These are phyloP conservation scores for Globisporangium canariense DNA, from an alignment of 352 stramenopile species.

Conservation along the genomic window DNA sequence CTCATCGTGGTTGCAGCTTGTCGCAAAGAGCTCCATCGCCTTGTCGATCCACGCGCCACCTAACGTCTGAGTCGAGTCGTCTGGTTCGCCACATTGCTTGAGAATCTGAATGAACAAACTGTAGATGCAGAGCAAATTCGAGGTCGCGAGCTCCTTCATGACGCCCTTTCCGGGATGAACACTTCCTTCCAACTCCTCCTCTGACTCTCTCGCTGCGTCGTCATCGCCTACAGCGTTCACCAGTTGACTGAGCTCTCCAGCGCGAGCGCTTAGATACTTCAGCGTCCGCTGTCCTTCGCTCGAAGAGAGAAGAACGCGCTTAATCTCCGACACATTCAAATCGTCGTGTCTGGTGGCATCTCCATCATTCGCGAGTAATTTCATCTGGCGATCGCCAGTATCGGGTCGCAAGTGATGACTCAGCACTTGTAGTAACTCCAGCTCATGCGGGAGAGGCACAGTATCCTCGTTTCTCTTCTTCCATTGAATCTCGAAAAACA, in stretches of 20 bases:
- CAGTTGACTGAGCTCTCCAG: conserved; percentile 27
- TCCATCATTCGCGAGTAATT: not conserved
- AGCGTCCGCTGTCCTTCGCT: conserved; percentile 48
- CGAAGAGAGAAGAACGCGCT: conserved; percentile 21
- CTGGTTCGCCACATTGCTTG: conserved; percentile 25
- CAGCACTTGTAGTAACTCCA: conserved; percentile 48
- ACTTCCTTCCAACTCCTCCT: not conserved
- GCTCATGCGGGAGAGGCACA: conserved; percentile 41
- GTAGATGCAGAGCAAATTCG: conserved; percentile 39
- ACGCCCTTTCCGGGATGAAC: not conserved
- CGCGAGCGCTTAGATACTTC: conserved; percentile 43
- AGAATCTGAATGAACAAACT: conserved; percentile 32
- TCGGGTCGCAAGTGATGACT: conserved; percentile 29
- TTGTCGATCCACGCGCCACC: conserved; percentile 7
- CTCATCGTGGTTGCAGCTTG: conserved; percentile 19
- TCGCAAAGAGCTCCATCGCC: conserved; percentile 35
- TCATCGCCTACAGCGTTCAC: conserved; percentile 11
- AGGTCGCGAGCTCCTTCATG: conserved; percentile 9
- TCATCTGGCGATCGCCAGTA: not conserved
- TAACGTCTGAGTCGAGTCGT: not conserved
- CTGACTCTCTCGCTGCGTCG: conserved; percentile 18
- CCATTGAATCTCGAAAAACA: conserved; percentile 46
- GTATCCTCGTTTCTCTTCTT: conserved; percentile 25
- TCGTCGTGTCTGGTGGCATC: not conserved
- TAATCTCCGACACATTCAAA: conserved; percentile 2